Base-by-base conservation (phyloP, 306 rosid genomes). In the Fagus crenata region DNA sequence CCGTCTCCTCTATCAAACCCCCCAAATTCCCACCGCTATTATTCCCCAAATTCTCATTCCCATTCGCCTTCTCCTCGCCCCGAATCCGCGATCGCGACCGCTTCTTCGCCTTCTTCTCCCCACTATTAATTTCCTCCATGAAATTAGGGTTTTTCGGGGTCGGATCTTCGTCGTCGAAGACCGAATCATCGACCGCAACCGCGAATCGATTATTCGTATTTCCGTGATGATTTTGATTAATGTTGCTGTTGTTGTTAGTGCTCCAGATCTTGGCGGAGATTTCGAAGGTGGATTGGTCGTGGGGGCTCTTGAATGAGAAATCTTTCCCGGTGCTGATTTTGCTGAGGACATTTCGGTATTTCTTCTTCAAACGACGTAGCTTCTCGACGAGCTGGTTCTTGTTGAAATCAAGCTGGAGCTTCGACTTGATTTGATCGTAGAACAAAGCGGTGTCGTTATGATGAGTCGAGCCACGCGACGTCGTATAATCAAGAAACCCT, bases 201-300 rank as follows among this genome's bases (percentile, higher is more conserved):
- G 81, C 85, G 56, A 79, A 72, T 4, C 84, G 89, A 2, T 46
- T 46, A 2, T 46, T 46, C 51, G 51, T 7, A 2, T 84, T 22
- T 22, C 28, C 28, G 28, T 22, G 28, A 22, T 22, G 28, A 22
- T 22, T 22, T 22, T 22, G 28, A 22, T 22, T 22, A 22, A 22
- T 74, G 11, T 79, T 56, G 5, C 53, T 60, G 39, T 8, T 35
- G 3, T 67, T 72, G 2, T 17, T 9, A 69, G 53, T 76, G 78
- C 80, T 78, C 97, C 97, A 92, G 86, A 92, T 90, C 90, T 82
- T 86, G 49, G 83, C 89, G 0, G 93, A 92, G 75, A 92, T 83
- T 75, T 88, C 90, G 68, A 92, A 92, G 74, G 89, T 83, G n/a
- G 86, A 81, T 53, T 86, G 88, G 71, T 92, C 96, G 78, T 92